phyloP scores from a whole-genome alignment of 2,329 filamentous ascomycete genomes.

The Cladosporium sp. region DNA sequence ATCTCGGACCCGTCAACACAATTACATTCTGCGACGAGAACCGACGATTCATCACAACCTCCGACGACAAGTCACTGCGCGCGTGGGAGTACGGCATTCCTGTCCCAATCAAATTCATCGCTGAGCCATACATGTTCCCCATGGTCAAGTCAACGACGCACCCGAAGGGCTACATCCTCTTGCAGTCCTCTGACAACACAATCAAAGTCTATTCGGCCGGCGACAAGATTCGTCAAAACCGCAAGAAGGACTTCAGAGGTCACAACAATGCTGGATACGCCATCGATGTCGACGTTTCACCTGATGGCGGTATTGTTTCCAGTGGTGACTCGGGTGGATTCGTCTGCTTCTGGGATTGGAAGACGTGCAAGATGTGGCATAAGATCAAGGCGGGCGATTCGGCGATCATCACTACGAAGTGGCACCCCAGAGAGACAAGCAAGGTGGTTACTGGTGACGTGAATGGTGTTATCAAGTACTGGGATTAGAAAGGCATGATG shows the following conservation, averaged over 20 bases:
- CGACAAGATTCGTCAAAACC: slow-evolving; percentile 95
- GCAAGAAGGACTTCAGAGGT: slow-evolving; percentile 93
- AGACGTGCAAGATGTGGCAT: slow-evolving; percentile 98
- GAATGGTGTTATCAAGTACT: slow-evolving; percentile 86
- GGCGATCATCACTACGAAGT: slow-evolving; percentile 81
- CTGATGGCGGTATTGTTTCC: slow-evolving; percentile 87
- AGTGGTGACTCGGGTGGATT: slow-evolving; percentile 86
- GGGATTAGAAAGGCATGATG: slow-evolving; percentile 63
- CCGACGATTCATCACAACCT: slow-evolving; percentile 95
- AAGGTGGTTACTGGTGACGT: slow-evolving; percentile 89
- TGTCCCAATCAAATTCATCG: slow-evolving; percentile 97
- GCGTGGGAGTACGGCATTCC: slow-evolving; percentile 99
- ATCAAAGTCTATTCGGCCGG: slow-evolving; percentile 93
- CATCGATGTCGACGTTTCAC: slow-evolving; percentile 83
- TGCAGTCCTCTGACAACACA: slow-evolving; percentile 92
- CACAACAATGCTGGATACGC: slow-evolving; percentile 95
- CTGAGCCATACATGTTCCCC: slow-evolving; percentile 96
- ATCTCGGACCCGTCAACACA: slow-evolving; percentile 96
- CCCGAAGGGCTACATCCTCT: slow-evolving; percentile 91
- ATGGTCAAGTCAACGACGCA: slow-evolving; percentile 84
- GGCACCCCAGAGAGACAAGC: slow-evolving; percentile 96
- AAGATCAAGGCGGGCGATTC: slow-evolving; percentile 85
- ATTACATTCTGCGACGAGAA: slow-evolving; percentile 95
- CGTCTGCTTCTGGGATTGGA: slow-evolving; percentile 98
- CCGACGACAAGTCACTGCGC: slow-evolving; percentile 91